Conservation (phyloP, 805 yeast genomes). For the Schizosaccharomyces japonicus region DNA sequence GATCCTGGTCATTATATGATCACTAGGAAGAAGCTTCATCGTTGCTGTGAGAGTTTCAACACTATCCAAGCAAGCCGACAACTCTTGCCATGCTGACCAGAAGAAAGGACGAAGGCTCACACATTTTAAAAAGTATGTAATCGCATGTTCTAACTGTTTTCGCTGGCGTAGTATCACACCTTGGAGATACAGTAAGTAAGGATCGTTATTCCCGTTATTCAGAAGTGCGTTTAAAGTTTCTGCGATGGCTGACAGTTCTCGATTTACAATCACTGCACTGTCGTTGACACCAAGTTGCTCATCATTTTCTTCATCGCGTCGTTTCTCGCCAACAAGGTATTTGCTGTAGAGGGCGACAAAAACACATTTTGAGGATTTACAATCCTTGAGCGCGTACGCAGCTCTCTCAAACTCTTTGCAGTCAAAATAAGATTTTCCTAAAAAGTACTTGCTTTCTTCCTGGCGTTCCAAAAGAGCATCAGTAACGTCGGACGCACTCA, state of each 20-base stretch:
- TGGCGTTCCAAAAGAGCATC: constrained; percentile 7
- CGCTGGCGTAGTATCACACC: constrained; percentile 47
- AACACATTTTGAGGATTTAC: constrained; percentile 26
- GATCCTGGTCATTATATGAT: constrained; percentile 22
- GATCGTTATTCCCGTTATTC: constrained; percentile 17
- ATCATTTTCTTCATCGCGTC: constrained; percentile 44
- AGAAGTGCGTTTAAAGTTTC: constrained; percentile 17
- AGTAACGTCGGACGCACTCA: background rate
- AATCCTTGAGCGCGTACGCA: constrained; percentile 30
- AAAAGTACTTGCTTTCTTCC: constrained; percentile 25
- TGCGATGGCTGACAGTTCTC: constrained; percentile 16
- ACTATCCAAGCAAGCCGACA: constrained; percentile 31
- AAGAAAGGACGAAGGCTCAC: constrained; percentile 52
- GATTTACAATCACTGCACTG: constrained; percentile 15
- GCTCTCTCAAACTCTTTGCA: constrained; percentile 71
- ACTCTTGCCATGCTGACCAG: constrained; percentile 86
- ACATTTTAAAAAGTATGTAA: constrained; percentile 34
- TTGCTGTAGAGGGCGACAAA: constrained; percentile 49
- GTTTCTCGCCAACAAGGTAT: constrained; percentile 55
- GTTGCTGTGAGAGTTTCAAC: constrained; percentile 26
- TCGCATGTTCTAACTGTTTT: constrained; percentile 37
- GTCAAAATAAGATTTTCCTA: constrained; percentile 55
- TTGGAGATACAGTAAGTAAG: constrained; percentile 45
- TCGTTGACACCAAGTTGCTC: constrained; percentile 27
- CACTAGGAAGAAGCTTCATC: background rate